Evolutionary conservation across 805 yeast genomes (phyloP).

Genomic region (Candida quercuum): DNA sequence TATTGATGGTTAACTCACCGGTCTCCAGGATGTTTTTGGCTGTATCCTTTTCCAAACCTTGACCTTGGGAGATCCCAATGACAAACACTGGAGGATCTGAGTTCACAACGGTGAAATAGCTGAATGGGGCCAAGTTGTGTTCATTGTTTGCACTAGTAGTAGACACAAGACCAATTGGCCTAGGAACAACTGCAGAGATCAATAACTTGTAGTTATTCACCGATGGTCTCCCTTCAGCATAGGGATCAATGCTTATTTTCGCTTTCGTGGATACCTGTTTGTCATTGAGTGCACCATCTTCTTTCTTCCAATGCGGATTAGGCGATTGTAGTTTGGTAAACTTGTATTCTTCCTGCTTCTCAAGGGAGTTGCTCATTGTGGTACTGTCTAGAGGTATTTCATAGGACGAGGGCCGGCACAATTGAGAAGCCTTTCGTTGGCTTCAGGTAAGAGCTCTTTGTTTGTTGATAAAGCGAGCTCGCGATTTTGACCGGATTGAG

Average conservation of each 20-base stretch:
- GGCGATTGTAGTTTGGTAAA: not conserved
- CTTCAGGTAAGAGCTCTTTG: too few species aligned
- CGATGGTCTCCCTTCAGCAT: slow-evolving; percentile 21
- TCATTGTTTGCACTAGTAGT: slow-evolving; percentile 38
- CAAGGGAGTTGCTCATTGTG: too few species aligned
- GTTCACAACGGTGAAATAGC: slow-evolving; percentile 43
- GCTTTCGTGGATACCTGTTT: not conserved
- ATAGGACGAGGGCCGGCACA: too few species aligned
- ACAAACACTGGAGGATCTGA: slow-evolving; percentile 56
- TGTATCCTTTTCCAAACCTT: slow-evolving; percentile 41
- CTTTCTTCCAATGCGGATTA: not conserved
- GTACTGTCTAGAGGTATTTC: too few species aligned
- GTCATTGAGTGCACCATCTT: not conserved
- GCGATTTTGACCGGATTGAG: too few species aligned
- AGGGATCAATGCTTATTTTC: slow-evolving; percentile 34
- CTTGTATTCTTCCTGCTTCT: not conserved
- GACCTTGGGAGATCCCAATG: slow-evolving; percentile 40
- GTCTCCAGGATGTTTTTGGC: slow-evolving; percentile 43
- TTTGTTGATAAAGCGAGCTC: too few species aligned
- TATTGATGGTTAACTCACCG: slow-evolving; percentile 48
- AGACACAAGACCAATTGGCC: slow-evolving; percentile 58
- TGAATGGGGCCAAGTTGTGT: slow-evolving; percentile 55
- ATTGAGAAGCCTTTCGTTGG: too few species aligned
- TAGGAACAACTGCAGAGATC: slow-evolving; percentile 48
- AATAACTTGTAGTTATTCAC: slow-evolving; percentile 42